These are phyloP conservation scores for Ceratocystis alfenasii DNA, from an alignment of 2,329 filamentous ascomycete species.

Conservation along the genomic window DNA sequence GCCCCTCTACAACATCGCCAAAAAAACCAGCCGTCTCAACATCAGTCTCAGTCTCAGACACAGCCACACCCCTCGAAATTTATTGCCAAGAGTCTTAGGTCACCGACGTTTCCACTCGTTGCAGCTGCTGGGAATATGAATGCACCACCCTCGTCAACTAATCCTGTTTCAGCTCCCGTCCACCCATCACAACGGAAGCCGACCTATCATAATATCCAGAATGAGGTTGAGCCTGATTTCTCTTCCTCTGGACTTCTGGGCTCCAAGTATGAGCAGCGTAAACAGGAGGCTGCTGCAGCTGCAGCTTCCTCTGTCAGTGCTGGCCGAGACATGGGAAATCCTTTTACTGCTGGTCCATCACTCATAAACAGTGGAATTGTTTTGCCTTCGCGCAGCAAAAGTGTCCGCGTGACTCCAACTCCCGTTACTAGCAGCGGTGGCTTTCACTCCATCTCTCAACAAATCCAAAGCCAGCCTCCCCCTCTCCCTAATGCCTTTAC, in stretches of 20 bases:
- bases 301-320: constrained; percentile 26
- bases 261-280: constrained; percentile 38
- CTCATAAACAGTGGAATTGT: constrained; percentile 37
- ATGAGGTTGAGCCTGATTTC: constrained; percentile 34
- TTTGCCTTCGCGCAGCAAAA: constrained; percentile 17
- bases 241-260: constrained; percentile 41
- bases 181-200: constrained; percentile 9
- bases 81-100: constrained; percentile 4
- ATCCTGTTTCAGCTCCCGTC: background rate
- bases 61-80: constrained; percentile 8
- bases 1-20: constrained; percentile 3
- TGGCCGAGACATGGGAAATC: constrained; percentile 28
- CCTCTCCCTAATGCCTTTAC: constrained; percentile 18
- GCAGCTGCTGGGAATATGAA: constrained; percentile 16
- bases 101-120: constrained; percentile 15
- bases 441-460: constrained; percentile 20
- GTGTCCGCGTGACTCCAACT: background rate
- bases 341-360: constrained; percentile 47
- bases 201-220: constrained; percentile 11
- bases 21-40: constrained; percentile 3
- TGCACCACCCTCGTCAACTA: background rate
- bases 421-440: constrained; percentile 6
- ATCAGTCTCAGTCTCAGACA: constrained; percentile 5
- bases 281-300: constrained; percentile 28
- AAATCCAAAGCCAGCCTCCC: constrained; percentile 5